These are phyloP conservation scores for Arthrobotrys musiformis DNA, from an alignment of 2,329 filamentous ascomycete genomes.

Conservation along the genomic window DNA sequence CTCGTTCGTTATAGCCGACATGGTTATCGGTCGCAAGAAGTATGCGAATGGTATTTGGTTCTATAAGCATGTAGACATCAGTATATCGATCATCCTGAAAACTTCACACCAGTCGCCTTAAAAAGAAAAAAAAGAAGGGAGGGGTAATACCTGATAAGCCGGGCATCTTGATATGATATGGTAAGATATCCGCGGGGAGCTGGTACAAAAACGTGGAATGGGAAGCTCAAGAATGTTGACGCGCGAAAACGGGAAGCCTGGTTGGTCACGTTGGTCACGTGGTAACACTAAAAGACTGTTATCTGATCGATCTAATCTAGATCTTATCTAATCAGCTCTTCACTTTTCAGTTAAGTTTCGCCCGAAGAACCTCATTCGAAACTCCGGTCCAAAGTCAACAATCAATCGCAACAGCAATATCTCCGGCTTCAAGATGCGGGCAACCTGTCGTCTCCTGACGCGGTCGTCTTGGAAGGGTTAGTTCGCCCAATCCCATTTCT, in stretches of 20 bases:
- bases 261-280: conserved; percentile 41
- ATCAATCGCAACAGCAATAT: background rate
- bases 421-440: conserved; percentile 69
- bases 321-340: conserved; percentile 34
- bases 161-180: conserved; percentile 18
- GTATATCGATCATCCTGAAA: background rate
- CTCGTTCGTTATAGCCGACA: conserved; percentile 94
- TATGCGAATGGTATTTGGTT: conserved; percentile 87
- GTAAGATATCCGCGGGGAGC: background rate
- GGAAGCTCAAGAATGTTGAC: conserved; percentile 6
- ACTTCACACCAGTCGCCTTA: background rate
- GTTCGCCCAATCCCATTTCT: conserved; percentile 57
- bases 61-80: conserved; percentile 8
- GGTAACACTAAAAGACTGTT: background rate
- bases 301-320: conserved; percentile 1
- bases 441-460: conserved; percentile 74
- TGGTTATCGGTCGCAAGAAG: conserved; percentile 96
- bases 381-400: background rate
- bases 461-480: conserved; percentile 90
- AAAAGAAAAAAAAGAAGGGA: no score
- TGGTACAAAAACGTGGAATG: background rate
- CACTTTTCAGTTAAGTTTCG: conserved; percentile 13
- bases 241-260: conserved; percentile 32
- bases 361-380: conserved; percentile 1
- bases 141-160: conserved; percentile 49